Evolutionary conservation across 495 filamentous ascomycete species (phyloP), one percentile per base, ranked within the genome.

Genomic region (Amphirosellinia nigrospora): DNA sequence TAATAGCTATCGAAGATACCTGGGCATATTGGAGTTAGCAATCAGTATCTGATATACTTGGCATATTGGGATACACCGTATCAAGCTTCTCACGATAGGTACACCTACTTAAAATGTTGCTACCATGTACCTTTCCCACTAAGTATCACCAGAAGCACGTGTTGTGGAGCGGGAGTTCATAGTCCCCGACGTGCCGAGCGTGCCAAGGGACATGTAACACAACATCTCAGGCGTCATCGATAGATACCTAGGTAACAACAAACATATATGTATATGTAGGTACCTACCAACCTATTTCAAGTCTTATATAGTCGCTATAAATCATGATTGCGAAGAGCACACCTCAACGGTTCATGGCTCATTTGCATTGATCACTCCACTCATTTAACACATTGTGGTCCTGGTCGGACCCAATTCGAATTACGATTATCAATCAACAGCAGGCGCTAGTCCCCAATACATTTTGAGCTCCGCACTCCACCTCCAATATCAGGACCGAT

Each of bases 391-490:
- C n/a, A n/a, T n/a, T n/a, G n/a, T n/a, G n/a, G 30, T 38, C 30
- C 19, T 36, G 21, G 32, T n/a, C 26, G 26, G 50, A 7, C 7
- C 55, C 55, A 36, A 36, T n/a, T 8, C 32, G 55, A 36, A 10
- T 58, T 36, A 8, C 41, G 30, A 50, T 64, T 46, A 63, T 45
- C 39, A 63, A 45, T 63, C 60, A 63, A 46, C 39, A 62, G 10
- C 23, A n/a, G 26, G 1, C 26, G n/a, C 39, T 38, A 30, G 21
- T 39, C 48, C 10, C 63, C 45, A 50, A 64, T 30, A 19, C 15
- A 15, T 30, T n/a, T 30, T 26, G 21, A 39, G 41, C 56, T 41
- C 58, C 58, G 60, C 21, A 46, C 60, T 63, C 63, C 6, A 43
- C 28, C 9, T 48, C 60, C 46, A n/a, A 6, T 34, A 53, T 15